Percentiles rank a stretch among this genome's conserved stretches.
Conservation (phyloP, 2,329 filamentous ascomycete genomes). For the Penicillium brevicompactum region DNA sequence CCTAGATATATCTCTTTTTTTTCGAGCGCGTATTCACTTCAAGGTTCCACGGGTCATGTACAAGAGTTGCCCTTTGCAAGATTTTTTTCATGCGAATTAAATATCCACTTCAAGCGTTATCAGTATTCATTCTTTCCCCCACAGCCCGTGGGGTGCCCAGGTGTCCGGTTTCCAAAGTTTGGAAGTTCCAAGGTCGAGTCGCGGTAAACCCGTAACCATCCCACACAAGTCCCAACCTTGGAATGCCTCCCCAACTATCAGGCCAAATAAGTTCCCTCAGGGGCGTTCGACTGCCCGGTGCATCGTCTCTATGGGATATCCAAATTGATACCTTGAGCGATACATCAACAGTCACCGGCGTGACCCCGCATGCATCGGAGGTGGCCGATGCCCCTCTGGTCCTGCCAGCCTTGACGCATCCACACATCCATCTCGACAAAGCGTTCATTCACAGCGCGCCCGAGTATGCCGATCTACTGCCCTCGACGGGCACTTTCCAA, state of each 20-base stretch:
- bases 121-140: not conserved
- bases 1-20: too few relatives aligned
- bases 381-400: slow-evolving; percentile 28
- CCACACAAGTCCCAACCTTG: not conserved
- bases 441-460: slow-evolving; percentile 42
- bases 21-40: too few relatives aligned
- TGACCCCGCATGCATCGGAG: slow-evolving; percentile 26
- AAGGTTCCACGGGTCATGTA: too few relatives aligned
- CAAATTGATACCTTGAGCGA: slow-evolving; percentile 16
- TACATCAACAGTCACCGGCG: slow-evolving; percentile 25
- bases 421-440: slow-evolving; percentile 71
- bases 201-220: not conserved
- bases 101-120: not conserved
- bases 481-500: slow-evolving; percentile 61
- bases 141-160: not conserved
- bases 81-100: not conserved
- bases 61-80: too few relatives aligned
- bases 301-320: slow-evolving; percentile 38
- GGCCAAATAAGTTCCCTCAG: slow-evolving; percentile 18
- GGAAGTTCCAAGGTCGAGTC: not conserved
- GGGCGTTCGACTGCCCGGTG: slow-evolving; percentile 34
- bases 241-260: slow-evolving; percentile 15
- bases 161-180: too few relatives aligned
- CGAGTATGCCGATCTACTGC: slow-evolving; percentile 60
- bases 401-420: slow-evolving; percentile 66